A percentile compares a stretch with the other conserved stretches of the same genome.
phyloP scores from a whole-genome alignment of 2,329 filamentous ascomycete species.

The Fusarium falciforme region DNA sequence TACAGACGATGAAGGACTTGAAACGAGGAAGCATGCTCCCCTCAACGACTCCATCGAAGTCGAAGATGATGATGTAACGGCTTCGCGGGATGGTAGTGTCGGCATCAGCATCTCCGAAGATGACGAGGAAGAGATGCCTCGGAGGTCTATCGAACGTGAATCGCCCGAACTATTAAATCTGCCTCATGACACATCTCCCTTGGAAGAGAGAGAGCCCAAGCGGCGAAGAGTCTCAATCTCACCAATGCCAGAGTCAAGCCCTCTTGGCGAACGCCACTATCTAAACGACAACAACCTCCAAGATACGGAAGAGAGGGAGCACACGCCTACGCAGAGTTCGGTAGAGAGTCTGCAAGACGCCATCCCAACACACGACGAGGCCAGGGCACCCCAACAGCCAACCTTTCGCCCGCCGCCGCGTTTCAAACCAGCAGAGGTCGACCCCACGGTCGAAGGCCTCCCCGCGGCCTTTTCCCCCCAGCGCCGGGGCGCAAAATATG shows the following conservation, averaged over 20 bases:
- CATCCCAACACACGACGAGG: conserved; percentile 26
- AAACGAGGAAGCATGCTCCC: conserved; percentile 14
- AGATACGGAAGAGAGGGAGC: background rate
- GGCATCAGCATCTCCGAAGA: conserved; percentile 4
- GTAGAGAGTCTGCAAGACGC: conserved; percentile 24
- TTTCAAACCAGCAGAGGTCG: conserved; percentile 50
- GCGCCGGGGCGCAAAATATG: conserved; percentile 50
- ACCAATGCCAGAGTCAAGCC: conserved; percentile 31
- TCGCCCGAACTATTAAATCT: conserved; percentile 4
- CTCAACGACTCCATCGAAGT: conserved; percentile 46
- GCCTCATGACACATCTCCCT: conserved; percentile 8
- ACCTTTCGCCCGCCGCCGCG: conserved; percentile 54
- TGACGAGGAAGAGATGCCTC: background rate
- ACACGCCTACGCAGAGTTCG: conserved; percentile 18
- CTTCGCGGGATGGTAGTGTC: conserved; percentile 24
- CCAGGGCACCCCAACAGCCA: conserved; percentile 47
- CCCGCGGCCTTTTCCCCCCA: conserved; percentile 51
- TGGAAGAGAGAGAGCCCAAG: conserved; percentile 40
- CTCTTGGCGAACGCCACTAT: background rate
- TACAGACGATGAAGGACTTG: conserved; percentile 1
- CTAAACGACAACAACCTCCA: background rate
- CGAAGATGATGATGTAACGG: conserved; percentile 39
- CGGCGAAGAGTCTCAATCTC: conserved; percentile 46
- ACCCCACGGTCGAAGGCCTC: conserved; percentile 35
- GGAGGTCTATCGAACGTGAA: conserved; percentile 14